These are phyloP conservation scores for Berkeleyomyces basicola DNA, from an alignment of 2,329 filamentous ascomycete species.

Conservation along the genomic window DNA sequence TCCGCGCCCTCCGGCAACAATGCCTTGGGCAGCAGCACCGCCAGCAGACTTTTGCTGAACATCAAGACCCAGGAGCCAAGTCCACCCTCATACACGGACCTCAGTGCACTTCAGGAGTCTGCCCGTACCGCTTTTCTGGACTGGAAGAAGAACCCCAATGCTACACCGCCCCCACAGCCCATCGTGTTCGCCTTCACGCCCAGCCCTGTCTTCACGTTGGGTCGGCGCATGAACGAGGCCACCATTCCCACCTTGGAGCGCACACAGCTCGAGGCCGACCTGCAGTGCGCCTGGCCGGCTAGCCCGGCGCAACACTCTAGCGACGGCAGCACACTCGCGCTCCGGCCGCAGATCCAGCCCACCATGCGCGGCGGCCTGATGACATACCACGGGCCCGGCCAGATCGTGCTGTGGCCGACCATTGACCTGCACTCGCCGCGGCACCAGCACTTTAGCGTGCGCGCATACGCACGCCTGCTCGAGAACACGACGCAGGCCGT, in stretches of 20 bases:
- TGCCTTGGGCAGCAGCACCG: background rate
- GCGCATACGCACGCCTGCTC: constrained; percentile 61
- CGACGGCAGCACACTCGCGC: constrained; percentile 15
- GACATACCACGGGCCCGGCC: constrained; percentile 89
- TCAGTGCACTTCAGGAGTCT: constrained; percentile 16
- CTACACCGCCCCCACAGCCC: constrained; percentile 33
- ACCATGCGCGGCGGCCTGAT: constrained; percentile 77
- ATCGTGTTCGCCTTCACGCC: constrained; percentile 71
- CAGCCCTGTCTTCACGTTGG: constrained; percentile 72
- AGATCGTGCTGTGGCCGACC: constrained; percentile 83
- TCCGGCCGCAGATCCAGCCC: constrained; percentile 44
- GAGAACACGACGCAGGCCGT: constrained; percentile 59
- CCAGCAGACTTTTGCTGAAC: background rate
- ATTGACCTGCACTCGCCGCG: constrained; percentile 51
- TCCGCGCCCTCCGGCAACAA: background rate
- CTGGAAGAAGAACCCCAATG: constrained; percentile 21
- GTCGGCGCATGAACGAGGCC: constrained; percentile 52
- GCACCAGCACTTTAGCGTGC: constrained; percentile 46
- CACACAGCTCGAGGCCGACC: constrained; percentile 28
- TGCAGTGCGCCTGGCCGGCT: constrained; percentile 17
- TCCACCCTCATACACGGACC: background rate
- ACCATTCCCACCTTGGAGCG: constrained; percentile 31
- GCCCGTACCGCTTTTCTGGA: constrained; percentile 21
- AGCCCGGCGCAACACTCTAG: constrained; percentile 18
- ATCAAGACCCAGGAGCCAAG: background rate